Percentiles rank a stretch among this genome's conserved stretches.
phyloP scores from a whole-genome alignment of 345 rosid species.

The Heritiera fomes region DNA sequence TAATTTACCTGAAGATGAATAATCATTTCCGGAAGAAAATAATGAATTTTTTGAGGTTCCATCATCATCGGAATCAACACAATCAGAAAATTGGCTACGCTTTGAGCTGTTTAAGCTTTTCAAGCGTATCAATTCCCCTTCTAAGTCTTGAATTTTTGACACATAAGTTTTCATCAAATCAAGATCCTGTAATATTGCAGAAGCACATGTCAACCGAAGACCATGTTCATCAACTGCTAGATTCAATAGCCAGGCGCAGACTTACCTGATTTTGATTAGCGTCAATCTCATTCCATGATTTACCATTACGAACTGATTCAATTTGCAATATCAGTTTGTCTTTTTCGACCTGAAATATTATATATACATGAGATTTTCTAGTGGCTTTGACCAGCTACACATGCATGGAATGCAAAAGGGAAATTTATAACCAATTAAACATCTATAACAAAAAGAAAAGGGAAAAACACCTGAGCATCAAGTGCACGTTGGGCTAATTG shows the following conservation, averaged over 20 bases:
- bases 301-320: conserved; percentile 78
- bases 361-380: conserved; percentile 10
- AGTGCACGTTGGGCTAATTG: conserved; percentile 72
- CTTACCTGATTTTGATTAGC: conserved; percentile 54
- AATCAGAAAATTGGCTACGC: conserved; percentile 40
- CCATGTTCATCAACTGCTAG: not conserved
- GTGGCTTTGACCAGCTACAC: conserved; percentile 4
- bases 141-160: conserved; percentile 85
- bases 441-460: conserved; percentile 9
- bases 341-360: conserved; percentile 68
- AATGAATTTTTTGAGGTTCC: conserved; percentile 52
- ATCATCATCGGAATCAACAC: conserved; percentile 61
- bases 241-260: conserved; percentile 6
- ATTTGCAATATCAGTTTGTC: conserved; percentile 77
- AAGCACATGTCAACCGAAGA: conserved; percentile 19
- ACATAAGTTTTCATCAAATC: conserved; percentile 72
- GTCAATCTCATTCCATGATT: conserved; percentile 89
- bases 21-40: conserved; percentile 55
- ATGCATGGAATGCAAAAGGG: not conserved
- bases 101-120: conserved; percentile 51
- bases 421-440: not conserved
- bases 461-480: conserved; percentile 72
- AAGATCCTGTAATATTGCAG: conserved; percentile 49
- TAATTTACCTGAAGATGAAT: conserved; percentile 54
- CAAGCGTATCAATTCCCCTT: conserved; percentile 69